Base-by-base conservation (phyloP, 73 alveolate genomes). In the Paramecium bursaria region DNA sequence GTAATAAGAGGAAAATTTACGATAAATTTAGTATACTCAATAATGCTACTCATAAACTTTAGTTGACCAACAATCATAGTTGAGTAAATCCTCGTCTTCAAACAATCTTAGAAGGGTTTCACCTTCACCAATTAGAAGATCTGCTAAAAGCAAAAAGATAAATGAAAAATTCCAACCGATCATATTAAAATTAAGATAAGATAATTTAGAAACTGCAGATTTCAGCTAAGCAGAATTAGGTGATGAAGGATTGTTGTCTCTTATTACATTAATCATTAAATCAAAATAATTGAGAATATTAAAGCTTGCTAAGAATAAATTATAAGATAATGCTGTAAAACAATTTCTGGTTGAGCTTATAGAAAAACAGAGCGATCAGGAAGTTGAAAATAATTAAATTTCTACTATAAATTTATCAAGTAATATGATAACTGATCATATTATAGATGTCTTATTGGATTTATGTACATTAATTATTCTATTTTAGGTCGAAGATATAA, bases 41-140 rank as follows among this genome's bases (percentile, higher is more conserved):
- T 39, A 39, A n/a, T n/a, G n/a, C n/a, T n/a, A n/a, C n/a, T n/a
- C 23, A 51, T 9, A 51, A 51, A 5, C 74, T 0, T 51, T 26
- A 51, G 27, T 26, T n/a, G n/a, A n/a, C n/a, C n/a, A n/a, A n/a
- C n/a, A n/a, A n/a, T n/a, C n/a, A n/a, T n/a, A n/a, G n/a, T 26
- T 57, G 39, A 57, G 31, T 27, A 57, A 57, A 57, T 57, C 76
- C 0, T 30, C 76, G 21, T 57, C 76, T 29, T 27, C 76, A 11
- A 57, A 33, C n/a, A 29, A 27, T 9, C 31, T 57, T 17, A 23
- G 76, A 29, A 57, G 29, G 2, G 76, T 29, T 10, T 26, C 50
- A 17, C 76, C 76, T 11, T 57, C 76, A 0, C 76, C 76, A 11
- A 57, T 57, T 2, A 57, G 76, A 27, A 57, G 76, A 57, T 57